These are phyloP conservation scores for Pichia gijzeniarum DNA, from an alignment of 805 yeast genomes.

Conservation along the genomic window DNA sequence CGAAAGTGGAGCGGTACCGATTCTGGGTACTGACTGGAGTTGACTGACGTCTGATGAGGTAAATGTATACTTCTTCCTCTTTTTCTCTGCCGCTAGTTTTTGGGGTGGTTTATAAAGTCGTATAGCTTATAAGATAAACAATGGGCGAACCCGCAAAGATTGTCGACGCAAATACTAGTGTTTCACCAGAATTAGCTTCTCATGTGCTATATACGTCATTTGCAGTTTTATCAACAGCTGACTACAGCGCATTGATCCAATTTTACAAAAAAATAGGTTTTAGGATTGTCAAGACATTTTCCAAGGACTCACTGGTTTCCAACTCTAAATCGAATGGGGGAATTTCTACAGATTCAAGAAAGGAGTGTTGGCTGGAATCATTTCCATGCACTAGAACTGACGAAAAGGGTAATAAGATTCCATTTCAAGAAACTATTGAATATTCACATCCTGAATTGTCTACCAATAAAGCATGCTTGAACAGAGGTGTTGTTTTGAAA, in stretches of 20 bases:
- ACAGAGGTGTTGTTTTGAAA: constrained; percentile 42
- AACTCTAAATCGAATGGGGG: constrained; percentile 30
- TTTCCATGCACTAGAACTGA: constrained; percentile 41
- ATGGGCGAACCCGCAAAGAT: not conserved
- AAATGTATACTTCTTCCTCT: no score
- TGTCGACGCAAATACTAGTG: not conserved
- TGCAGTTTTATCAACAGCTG: constrained; percentile 44
- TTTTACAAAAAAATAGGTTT: constrained; percentile 62
- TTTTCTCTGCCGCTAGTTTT: no score
- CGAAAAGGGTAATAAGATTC: constrained; percentile 18
- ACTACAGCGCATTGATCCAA: constrained; percentile 41
- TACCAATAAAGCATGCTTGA: constrained; percentile 13
- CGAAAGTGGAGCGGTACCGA: no score
- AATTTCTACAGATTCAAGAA: constrained; percentile 56
- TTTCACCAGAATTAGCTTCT: constrained; percentile 11
- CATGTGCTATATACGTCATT: constrained; percentile 52
- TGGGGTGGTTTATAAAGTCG: no score
- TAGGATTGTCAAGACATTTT: constrained; percentile 49
- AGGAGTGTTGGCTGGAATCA: constrained; percentile 67
- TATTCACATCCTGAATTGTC: constrained; percentile 19
- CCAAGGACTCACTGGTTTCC: constrained; percentile 34
- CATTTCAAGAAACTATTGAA: constrained; percentile 34
- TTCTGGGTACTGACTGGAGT: no score
- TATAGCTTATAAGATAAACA: not conserved
- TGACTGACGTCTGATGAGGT: no score